phyloP scores from a whole-genome alignment of 305 asterid species.

The Withania somnifera region DNA sequence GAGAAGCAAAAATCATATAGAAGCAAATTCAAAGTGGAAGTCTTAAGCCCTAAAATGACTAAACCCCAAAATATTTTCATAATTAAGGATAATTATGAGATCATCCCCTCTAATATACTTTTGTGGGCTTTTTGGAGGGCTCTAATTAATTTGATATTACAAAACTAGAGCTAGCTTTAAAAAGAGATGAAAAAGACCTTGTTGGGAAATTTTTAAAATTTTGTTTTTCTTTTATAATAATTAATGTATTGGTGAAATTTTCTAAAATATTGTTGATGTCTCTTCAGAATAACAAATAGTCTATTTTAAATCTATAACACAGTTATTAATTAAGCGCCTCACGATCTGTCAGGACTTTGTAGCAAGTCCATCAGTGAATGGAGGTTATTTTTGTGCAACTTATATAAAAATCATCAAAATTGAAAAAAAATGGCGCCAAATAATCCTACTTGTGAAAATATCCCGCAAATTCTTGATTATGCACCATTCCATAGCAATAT shows the following conservation, averaged over 20 bases:
- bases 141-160: background rate
- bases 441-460: too few relatives aligned
- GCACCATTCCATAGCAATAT: too few relatives aligned
- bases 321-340: too few relatives aligned
- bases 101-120: background rate
- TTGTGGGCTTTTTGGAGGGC: background rate
- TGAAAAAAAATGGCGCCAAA: too few relatives aligned
- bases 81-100: background rate
- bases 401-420: too few relatives aligned
- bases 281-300: background rate
- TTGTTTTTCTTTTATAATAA: background rate
- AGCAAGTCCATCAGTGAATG: too few relatives aligned
- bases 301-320: background rate
- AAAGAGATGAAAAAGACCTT: background rate
- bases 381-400: too few relatives aligned
- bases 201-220: background rate
- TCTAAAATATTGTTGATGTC: background rate
- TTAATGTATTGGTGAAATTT: background rate
- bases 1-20: background rate
- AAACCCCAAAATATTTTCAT: background rate
- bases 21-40: background rate
- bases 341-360: too few relatives aligned
- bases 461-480: too few relatives aligned
- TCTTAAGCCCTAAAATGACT: background rate
- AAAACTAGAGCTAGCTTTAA: background rate